Base-by-base conservation (phyloP, 1,139 yeast species). In the Geotrichum klebahnii region DNA sequence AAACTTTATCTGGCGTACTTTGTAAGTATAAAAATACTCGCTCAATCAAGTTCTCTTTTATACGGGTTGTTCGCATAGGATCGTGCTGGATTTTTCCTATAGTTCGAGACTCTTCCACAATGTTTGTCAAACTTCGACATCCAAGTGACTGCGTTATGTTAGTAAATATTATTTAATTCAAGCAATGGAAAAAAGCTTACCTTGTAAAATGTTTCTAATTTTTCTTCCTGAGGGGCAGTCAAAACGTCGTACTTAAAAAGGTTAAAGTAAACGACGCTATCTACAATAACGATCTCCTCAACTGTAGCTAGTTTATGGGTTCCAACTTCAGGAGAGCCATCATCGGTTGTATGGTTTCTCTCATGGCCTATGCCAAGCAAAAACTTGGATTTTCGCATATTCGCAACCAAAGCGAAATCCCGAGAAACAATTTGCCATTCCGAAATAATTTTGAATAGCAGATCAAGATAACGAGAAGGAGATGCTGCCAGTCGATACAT, bases 181-280 rank as follows among this genome's bases (percentile, higher is more conserved):
- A n/a, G n/a, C n/a, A 36, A 10, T 5, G 17, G 12, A 17, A 14
- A 2, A 2, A 41, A 41, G 26, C 34, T 3, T 46, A 41, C 55
- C 24, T 29, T 23, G 48, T 69, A 71, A 10, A 71, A 55, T n/a
- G 34, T 43, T 48, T 71, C 75, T 10, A 71, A 51, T 2, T 44
- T 48, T 8, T 52, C 53, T 16, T 59, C 63, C 46, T 67, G 72
- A 1, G 75, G 75, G 3, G 72, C 71, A 2, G 68, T 58, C 35
- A 62, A 52, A n/a, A 70, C 49, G 12, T 61, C 56, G 23, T 58
- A 48, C 42, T 65, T 66, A 57, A 71, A 71, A 46, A 64, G 57
- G 51, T 68, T 67, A 59, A 61, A 70, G 10, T 61, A 57, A 16
- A 68, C 62, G n/a, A 71, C 67, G 47, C 71, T 70, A 50, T 71